Evolutionary conservation across 495 filamentous ascomycete genomes (phyloP).

Genomic region (Podospora appendiculata): DNA sequence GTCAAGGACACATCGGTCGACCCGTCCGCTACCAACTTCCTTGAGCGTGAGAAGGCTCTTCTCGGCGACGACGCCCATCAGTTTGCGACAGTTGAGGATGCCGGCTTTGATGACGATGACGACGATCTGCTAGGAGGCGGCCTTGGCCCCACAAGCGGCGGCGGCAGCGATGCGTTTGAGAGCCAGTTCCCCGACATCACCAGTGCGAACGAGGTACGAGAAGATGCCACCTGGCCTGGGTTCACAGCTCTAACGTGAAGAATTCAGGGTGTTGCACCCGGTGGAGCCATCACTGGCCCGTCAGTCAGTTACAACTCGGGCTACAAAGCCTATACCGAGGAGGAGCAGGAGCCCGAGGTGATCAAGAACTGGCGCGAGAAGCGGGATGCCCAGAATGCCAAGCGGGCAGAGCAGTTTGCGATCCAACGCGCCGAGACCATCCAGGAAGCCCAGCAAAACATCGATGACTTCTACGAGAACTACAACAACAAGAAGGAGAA

Average conservation of each 20-base stretch:
- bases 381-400: conserved; percentile 66
- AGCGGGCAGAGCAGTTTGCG: conserved; percentile 68
- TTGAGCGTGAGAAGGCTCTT: conserved; percentile 77
- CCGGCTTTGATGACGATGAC: conserved; percentile 55
- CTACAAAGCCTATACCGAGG: conserved; percentile 43
- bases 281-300: conserved; percentile 74
- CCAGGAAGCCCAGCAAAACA: conserved; percentile 76
- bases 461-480: conserved; percentile 99
- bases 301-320: conserved; percentile 63
- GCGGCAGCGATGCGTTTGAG: conserved; percentile 66
- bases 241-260: conserved; percentile 13
- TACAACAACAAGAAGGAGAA: conserved; percentile 98
- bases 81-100: conserved; percentile 76
- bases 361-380: conserved; percentile 89
- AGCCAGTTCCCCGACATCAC: conserved; percentile 81
- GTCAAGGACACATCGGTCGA: conserved; percentile 32
- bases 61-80: conserved; percentile 89
- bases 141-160: conserved; percentile 23
- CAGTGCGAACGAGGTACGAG: conserved; percentile 68
- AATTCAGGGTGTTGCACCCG: conserved; percentile 69
- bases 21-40: conserved; percentile 65
- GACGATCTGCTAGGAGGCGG: conserved; percentile 72
- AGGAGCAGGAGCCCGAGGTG: conserved; percentile 80
- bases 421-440: conserved; percentile 74
- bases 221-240: background rate